A percentile compares a stretch with the other conserved stretches of the same genome.
These are phyloP conservation scores for Zizania latifolia DNA, from an alignment of 176 grass and related monocot species.

Conservation along the genomic window DNA sequence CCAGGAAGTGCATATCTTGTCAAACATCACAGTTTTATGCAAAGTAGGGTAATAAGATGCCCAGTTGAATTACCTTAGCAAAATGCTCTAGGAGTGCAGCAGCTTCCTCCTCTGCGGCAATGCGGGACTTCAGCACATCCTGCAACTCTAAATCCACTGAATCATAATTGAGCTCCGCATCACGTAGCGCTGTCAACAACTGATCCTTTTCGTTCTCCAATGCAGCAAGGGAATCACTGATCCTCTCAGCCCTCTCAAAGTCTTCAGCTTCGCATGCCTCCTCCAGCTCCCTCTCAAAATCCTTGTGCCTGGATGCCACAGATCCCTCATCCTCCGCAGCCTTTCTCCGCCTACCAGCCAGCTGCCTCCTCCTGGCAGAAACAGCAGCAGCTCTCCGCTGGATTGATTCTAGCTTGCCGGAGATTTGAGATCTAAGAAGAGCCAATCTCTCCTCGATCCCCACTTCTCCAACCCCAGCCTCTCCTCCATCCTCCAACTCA, in stretches of 20 bases:
- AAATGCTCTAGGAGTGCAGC: constrained; percentile 58
- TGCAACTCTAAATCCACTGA: constrained; percentile 71
- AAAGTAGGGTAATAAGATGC: not conserved
- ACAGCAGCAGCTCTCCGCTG: constrained; percentile 44
- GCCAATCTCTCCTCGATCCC: constrained; percentile 54
- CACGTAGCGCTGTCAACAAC: constrained; percentile 41
- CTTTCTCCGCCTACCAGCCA: constrained; percentile 52
- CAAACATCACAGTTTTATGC: not conserved
- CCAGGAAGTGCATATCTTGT: not conserved
- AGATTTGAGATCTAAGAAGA: constrained; percentile 62
- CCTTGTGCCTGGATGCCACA: constrained; percentile 43
- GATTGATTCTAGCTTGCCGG: constrained; percentile 50
- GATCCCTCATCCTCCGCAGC: constrained; percentile 41
- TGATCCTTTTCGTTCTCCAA: constrained; percentile 64
- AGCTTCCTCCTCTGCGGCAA: constrained; percentile 63
- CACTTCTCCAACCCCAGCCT: not conserved
- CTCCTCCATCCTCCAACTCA: not conserved
- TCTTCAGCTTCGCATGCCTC: constrained; percentile 81
- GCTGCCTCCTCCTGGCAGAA: constrained; percentile 57
- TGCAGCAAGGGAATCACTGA: constrained; percentile 52
- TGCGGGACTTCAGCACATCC: constrained; percentile 57
- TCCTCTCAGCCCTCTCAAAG: constrained; percentile 81
- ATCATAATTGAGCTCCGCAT: constrained; percentile 59
- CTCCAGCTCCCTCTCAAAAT: constrained; percentile 87
- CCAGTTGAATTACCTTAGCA: constrained; percentile 48